A percentile compares a stretch with the other conserved stretches of the same genome.
Evolutionary conservation across 257 asterid genomes (phyloP).

Genomic region (Nicotiana attenuata): DNA sequence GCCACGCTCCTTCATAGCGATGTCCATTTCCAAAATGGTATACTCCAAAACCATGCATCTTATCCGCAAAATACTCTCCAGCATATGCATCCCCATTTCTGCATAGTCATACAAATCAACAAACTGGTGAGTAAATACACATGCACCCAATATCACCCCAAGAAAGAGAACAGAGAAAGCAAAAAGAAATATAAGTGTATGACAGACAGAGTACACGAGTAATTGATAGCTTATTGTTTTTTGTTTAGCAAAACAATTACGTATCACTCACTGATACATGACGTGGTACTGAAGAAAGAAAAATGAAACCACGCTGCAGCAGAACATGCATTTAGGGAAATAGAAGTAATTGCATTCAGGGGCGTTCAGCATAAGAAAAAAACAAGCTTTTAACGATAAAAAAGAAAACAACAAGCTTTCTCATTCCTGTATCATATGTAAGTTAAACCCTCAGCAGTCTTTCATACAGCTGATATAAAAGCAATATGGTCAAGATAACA

Average conservation of each 20-base stretch:
- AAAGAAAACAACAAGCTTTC: background rate
- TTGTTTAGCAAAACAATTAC: background rate
- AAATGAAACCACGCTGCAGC: background rate
- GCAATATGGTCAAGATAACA: background rate
- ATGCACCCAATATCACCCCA: background rate
- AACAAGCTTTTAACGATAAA: too few relatives aligned
- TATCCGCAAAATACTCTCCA: conserved; percentile 76
- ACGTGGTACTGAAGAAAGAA: background rate
- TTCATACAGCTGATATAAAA: background rate
- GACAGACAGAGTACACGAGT: background rate
- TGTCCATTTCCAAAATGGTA: conserved; percentile 70
- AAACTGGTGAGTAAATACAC: background rate
- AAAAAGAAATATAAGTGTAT: background rate
- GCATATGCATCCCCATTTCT: conserved; percentile 78
- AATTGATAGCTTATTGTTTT: background rate
- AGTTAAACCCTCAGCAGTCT: background rate
- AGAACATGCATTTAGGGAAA: background rate
- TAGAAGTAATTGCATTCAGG: background rate
- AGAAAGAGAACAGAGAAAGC: background rate
- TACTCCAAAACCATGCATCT: conserved; percentile 76
- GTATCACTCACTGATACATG: background rate
- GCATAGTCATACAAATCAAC: conserved; percentile 11
- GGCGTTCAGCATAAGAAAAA: background rate
- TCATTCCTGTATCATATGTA: background rate
- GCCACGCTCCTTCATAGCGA: conserved; percentile 83